Evolutionary conservation across 2,329 filamentous ascomycete species (phyloP), one percentile per base, ranked within the genome.

Genomic region (Colletotrichum agaves): DNA sequence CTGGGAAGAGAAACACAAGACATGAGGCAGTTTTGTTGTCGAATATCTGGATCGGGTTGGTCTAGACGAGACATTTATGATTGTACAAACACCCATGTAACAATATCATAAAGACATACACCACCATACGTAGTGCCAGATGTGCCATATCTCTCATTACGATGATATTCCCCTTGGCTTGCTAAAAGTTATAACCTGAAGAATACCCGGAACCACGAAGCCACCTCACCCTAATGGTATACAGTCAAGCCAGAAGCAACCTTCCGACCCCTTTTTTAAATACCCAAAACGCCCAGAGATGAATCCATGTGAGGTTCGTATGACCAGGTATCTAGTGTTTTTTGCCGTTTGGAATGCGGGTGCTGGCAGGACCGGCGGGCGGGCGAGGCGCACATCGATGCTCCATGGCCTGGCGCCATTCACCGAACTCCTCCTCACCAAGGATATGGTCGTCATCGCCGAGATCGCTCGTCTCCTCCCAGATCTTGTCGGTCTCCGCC

Each of bases 391-490:
- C 44, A 31, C 70, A 71, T 21, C 58, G 59, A 39, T 70, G 70
- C 5, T 53, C 49, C 55, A 70, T 67, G 46, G 69, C 60, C 49
- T 78, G 78, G 41, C 75, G 74, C 63, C 84, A 84, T 65, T 87
- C 85, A 5, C 80, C 78, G 60, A 77, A 76, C 73, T 98, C 96
- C 78, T 99, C 96, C 47, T 86, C 85, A 27, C 91, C 90, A 61
- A 91, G 84, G 53, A 91, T 82, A 73, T 90, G 91, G 75, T 99
- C 96, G 75, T 99, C 96, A 68, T 96, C 93, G 4, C 91, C 93
- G 69, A 95, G 84, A 71, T 96, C 93, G 74, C 93, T 97, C 17
- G 89, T 91, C 76, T 97, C 93, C 44, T 96, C 93, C 91, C 92
- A 97, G 71, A 97, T 80, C 79, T 89, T 92, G 70, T 90, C 87